phyloP scores from a whole-genome alignment of 257 asterid species.

The Ophiorrhiza pumila region DNA sequence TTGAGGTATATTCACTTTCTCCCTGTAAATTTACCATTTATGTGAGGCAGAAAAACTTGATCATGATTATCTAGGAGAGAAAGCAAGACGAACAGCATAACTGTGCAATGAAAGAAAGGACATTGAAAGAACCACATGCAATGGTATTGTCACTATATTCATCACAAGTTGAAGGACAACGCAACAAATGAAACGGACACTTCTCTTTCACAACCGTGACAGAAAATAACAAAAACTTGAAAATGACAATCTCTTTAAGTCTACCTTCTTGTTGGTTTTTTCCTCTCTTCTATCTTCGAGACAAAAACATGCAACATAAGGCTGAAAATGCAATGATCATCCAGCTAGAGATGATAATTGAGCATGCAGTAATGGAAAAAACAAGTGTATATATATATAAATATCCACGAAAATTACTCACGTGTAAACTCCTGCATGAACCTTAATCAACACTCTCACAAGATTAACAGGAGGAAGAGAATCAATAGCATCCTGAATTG shows the following conservation, averaged over 20 bases:
- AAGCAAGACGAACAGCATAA: background rate
- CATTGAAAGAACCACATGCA: conserved; percentile 1
- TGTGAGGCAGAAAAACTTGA: background rate
- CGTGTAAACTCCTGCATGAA: conserved; percentile 91
- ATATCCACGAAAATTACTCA: no score
- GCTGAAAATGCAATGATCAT: background rate
- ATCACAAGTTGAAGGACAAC: conserved; percentile 4
- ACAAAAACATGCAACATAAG: background rate
- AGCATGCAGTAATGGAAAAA: no score
- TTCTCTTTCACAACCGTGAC: conserved; percentile 12
- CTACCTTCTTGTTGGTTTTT: background rate
- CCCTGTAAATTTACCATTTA: conserved; percentile 38
- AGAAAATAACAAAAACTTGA: conserved; percentile 10
- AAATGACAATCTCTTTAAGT: background rate
- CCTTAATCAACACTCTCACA: conserved; percentile 70
- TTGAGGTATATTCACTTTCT: conserved; percentile 65
- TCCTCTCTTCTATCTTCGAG: background rate
- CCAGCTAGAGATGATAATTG: no score
- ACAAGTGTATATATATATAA: no score
- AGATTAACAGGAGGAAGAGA: conserved; percentile 73
- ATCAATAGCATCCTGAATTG: conserved; percentile 84
- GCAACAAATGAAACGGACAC: background rate
- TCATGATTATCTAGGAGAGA: background rate
- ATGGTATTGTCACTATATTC: background rate
- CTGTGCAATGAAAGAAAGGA: background rate